Percentiles rank a stretch among this genome's conserved stretches.
Conservation (phyloP, 2,329 filamentous ascomycete species). For the Venturia effusa region DNA sequence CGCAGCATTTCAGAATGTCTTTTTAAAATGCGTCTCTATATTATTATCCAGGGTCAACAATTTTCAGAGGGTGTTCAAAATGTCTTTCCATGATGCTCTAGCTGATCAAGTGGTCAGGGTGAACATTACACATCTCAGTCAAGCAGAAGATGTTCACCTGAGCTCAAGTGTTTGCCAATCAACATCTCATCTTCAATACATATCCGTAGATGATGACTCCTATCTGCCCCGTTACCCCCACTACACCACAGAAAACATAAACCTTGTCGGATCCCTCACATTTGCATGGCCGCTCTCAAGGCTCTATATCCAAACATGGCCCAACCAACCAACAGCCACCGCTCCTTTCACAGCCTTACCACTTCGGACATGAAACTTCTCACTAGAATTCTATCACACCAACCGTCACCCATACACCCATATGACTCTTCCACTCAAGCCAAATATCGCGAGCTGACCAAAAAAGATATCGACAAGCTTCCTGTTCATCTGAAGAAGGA, state of each 20-base stretch:
- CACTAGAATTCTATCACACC: background rate
- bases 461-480: conserved; percentile 4
- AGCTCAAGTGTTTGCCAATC: background rate
- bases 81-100: background rate
- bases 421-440: background rate
- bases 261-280: background rate
- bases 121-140: background rate
- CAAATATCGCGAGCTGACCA: conserved; percentile 3
- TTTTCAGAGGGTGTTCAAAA: background rate
- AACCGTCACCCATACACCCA: background rate
- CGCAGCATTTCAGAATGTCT: conserved; percentile 1
- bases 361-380: conserved; percentile 1
- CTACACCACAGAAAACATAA: background rate
- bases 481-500: conserved; percentile 5
- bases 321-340: background rate
- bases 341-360: background rate
- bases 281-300: conserved; percentile 1
- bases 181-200: background rate
- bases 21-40: background rate
- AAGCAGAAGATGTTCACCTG: background rate
- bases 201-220: background rate
- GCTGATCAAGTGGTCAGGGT: background rate
- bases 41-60: background rate
- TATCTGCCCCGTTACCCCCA: background rate
- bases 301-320: conserved; percentile 3